Percentiles rank a stretch among this genome's conserved stretches.
Conservation (phyloP, 306 rosid species). For the Trifolium dubium region DNA sequence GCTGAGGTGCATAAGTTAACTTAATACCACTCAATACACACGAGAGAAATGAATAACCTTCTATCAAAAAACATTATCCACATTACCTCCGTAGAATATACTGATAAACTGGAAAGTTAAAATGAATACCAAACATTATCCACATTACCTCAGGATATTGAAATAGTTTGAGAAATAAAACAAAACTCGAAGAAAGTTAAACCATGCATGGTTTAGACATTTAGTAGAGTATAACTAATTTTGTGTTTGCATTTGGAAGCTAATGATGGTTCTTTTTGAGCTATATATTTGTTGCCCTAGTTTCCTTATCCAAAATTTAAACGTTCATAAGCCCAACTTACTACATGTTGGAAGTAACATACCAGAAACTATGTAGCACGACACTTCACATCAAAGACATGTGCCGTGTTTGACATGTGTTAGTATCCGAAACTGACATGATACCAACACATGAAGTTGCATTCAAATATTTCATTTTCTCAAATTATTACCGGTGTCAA, state of each 20-base stretch:
- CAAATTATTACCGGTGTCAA: too few species aligned
- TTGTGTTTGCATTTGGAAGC: slow-evolving; percentile 3
- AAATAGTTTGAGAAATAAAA: not conserved
- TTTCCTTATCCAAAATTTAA: slow-evolving; percentile 23
- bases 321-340: slow-evolving; percentile 35
- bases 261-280: slow-evolving; percentile 9
- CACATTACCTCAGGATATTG: not conserved
- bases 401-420: too few species aligned
- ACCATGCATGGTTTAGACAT: not conserved
- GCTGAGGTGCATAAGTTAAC: not conserved
- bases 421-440: too few species aligned
- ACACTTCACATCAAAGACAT: too few species aligned
- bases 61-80: not conserved
- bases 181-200: not conserved
- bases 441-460: too few species aligned
- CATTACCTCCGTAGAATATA: not conserved
- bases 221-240: not conserved
- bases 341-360: slow-evolving; percentile 39
- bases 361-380: too few species aligned
- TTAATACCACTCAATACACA: not conserved
- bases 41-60: not conserved
- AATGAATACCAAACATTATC: not conserved
- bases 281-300: slow-evolving; percentile 16
- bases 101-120: not conserved
- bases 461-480: too few species aligned